Conservation (phyloP, 257 asterid species). For the Forsythia suspensa region DNA sequence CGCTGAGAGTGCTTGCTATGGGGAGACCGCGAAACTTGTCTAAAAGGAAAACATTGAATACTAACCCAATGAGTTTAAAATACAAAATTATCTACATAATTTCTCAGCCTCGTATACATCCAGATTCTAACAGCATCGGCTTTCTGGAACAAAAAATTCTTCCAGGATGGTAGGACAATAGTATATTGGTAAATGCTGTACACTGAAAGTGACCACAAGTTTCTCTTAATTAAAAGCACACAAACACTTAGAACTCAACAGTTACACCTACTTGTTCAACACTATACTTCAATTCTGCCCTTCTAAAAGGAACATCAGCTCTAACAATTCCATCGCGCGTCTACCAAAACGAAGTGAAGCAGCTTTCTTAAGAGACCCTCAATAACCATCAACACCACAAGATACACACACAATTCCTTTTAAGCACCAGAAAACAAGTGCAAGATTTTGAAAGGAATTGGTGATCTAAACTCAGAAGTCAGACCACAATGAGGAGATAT, state of each 20-base stretch:
- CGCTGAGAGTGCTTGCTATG: constrained; percentile 99
- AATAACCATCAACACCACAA: neutral
- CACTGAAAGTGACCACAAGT: neutral
- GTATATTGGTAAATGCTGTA: neutral
- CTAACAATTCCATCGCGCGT: too few species aligned
- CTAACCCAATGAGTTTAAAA: constrained; percentile 62
- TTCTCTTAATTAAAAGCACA: neutral
- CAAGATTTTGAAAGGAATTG: neutral
- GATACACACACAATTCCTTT: constrained; percentile 3
- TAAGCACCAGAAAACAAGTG: constrained; percentile 8
- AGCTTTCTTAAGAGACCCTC: constrained; percentile 6
- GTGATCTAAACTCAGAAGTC: neutral
- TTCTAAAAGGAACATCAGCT: too few species aligned
- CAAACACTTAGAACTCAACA: too few species aligned
- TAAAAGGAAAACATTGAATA: constrained; percentile 78
- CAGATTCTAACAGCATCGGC: constrained; percentile 22
- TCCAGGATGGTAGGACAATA: neutral
- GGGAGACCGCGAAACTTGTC: constrained; percentile 98
- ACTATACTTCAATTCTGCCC: too few species aligned
- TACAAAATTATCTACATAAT: constrained; percentile 31
- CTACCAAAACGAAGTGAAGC: neutral
- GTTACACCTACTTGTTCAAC: too few species aligned
- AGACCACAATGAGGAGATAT: neutral
- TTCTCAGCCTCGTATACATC: constrained; percentile 40
- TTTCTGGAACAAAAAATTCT: constrained; percentile 3